These are phyloP conservation scores for Kregervanrija fluxuum DNA, from an alignment of 805 yeast species.

Conservation along the genomic window DNA sequence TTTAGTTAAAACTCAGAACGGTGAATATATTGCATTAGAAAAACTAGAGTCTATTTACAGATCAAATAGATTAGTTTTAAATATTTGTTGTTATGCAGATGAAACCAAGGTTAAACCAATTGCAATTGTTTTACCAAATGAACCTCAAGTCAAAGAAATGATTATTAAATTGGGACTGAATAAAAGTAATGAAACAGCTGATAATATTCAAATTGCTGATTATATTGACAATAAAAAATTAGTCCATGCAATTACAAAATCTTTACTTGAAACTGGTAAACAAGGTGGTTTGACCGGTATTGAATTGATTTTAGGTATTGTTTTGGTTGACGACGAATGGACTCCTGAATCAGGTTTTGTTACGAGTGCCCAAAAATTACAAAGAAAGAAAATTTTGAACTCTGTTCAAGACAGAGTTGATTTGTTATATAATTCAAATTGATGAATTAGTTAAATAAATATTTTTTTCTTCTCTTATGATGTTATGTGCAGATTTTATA, in stretches of 20 bases:
- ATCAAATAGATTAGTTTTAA: slow-evolving; percentile 66
- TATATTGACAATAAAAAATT: slow-evolving; percentile 53
- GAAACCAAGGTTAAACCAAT: slow-evolving; percentile 81
- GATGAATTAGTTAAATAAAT: neutral
- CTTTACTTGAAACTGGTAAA: slow-evolving; percentile 68
- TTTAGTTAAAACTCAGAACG: slow-evolving; percentile 89
- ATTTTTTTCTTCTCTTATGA: neutral
- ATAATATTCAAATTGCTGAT: slow-evolving; percentile 36
- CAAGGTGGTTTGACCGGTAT: slow-evolving; percentile 77
- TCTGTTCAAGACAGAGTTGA: slow-evolving; percentile 65
- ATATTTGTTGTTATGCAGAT: slow-evolving; percentile 93
- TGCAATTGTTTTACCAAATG: slow-evolving; percentile 83
- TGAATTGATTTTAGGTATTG: slow-evolving; percentile 75
- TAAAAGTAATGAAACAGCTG: slow-evolving; percentile 24
- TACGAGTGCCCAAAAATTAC: slow-evolving; percentile 93
- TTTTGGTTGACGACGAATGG: slow-evolving; percentile 87
- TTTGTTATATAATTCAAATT: slow-evolving; percentile 40
- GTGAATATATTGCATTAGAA: slow-evolving; percentile 96
- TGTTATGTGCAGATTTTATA: neutral
- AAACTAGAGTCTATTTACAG: slow-evolving; percentile 88
- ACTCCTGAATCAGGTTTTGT: slow-evolving; percentile 93
- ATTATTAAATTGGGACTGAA: slow-evolving; percentile 50
- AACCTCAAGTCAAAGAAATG: slow-evolving; percentile 51
- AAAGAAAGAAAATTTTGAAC: slow-evolving; percentile 80
- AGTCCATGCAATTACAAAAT: slow-evolving; percentile 43